phyloP scores from a whole-genome alignment of 352 stramenopile species.

The Blastocystis hominis region DNA sequence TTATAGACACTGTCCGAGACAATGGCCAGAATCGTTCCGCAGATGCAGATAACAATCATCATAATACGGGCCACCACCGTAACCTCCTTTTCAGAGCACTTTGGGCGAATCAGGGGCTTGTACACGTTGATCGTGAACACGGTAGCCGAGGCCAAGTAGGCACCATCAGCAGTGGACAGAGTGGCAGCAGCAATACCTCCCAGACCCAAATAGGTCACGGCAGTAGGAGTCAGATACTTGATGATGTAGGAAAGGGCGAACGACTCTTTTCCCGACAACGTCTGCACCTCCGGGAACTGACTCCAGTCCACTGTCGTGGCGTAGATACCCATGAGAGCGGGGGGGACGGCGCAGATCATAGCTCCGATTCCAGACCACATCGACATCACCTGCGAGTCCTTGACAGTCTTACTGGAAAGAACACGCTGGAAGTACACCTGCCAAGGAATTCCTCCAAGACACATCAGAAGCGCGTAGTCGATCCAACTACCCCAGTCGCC shows the following conservation, averaged over 20 bases:
- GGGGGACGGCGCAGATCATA: constrained; percentile 37
- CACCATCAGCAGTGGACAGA: constrained; percentile 47
- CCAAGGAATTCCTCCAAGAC: constrained; percentile 58
- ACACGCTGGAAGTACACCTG: constrained; percentile 60
- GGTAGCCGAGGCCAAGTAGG: constrained; percentile 49
- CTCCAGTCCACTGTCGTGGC: constrained; percentile 56
- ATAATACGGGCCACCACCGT: constrained; percentile 46
- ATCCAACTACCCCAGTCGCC: constrained; percentile 12
- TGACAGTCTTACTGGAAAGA: constrained; percentile 47
- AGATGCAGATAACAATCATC: constrained; percentile 46
- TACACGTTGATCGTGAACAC: constrained; percentile 58
- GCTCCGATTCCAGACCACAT: constrained; percentile 54
- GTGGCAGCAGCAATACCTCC: constrained; percentile 52
- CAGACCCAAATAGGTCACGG: constrained; percentile 47
- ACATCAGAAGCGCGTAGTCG: constrained; percentile 57
- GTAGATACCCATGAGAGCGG: constrained; percentile 51
- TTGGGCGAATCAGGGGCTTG: constrained; percentile 49
- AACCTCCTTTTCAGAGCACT: constrained; percentile 16
- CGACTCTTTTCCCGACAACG: constrained; percentile 51
- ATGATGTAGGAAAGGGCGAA: constrained; percentile 47
- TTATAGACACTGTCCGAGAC: constrained; percentile 12
- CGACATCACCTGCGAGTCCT: constrained; percentile 56
- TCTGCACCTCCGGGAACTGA: constrained; percentile 42
- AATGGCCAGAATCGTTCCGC: constrained; percentile 35
- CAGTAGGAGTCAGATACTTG: constrained; percentile 48